Conservation (phyloP, 768 basidiomycete species). For the Lyophyllum atratum region DNA sequence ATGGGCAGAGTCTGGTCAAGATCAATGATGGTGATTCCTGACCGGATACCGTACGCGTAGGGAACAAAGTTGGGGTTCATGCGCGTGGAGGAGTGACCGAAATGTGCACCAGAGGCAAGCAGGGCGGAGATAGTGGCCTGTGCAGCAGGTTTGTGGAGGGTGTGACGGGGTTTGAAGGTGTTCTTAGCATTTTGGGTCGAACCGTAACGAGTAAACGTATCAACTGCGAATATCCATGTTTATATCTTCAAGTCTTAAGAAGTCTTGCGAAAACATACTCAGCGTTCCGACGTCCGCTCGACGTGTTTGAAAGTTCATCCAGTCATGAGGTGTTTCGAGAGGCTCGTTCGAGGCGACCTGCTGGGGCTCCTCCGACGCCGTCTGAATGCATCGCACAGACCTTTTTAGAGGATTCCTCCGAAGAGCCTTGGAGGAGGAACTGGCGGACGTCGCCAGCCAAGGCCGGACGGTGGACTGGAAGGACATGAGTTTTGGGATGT, state of each 20-base stretch:
- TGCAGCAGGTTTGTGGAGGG: slow-evolving; percentile 64
- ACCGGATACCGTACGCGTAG: slow-evolving; percentile 90
- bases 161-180: slow-evolving; percentile 73
- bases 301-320: slow-evolving; percentile 61
- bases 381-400: slow-evolving; percentile 26
- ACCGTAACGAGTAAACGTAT: slow-evolving; percentile 70
- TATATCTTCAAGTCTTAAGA: neutral
- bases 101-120: slow-evolving; percentile 89
- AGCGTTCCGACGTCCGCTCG: slow-evolving; percentile 58
- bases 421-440: slow-evolving; percentile 26
- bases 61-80: slow-evolving; percentile 91
- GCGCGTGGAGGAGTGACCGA: slow-evolving; percentile 83
- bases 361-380: slow-evolving; percentile 10
- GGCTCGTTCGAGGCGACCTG: slow-evolving; percentile 16
- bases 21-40: slow-evolving; percentile 91
- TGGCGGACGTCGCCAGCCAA: slow-evolving; percentile 36
- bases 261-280: slow-evolving; percentile 39
- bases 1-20: slow-evolving; percentile 92
- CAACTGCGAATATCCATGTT: slow-evolving; percentile 41
- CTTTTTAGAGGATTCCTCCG: slow-evolving; percentile 11
- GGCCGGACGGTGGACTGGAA: slow-evolving; percentile 35
- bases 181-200: slow-evolving; percentile 71
- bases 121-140: slow-evolving; percentile 86
- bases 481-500: slow-evolving; percentile 39
- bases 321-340: slow-evolving; percentile 58